These are phyloP conservation scores for Moricandia arvensis DNA, from an alignment of 345 rosid genomes.

Conservation along the genomic window DNA sequence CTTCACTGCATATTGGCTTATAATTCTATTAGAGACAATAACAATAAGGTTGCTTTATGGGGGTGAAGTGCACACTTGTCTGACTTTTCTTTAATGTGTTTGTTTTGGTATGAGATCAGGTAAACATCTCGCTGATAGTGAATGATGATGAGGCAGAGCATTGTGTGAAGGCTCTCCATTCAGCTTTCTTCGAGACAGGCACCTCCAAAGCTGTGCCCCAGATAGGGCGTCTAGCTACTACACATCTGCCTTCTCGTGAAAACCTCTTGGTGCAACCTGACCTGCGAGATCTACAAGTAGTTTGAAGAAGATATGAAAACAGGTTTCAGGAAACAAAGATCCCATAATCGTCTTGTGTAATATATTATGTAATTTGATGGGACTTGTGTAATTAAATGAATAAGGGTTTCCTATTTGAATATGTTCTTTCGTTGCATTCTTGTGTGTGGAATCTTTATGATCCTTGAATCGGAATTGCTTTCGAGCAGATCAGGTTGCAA, in stretches of 20 bases:
- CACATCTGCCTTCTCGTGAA: constrained; percentile 6
- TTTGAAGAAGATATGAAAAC: not conserved
- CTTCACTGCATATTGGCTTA: too few species aligned
- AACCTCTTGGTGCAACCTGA: not conserved
- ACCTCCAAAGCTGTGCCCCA: not conserved
- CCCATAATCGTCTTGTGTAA: constrained; percentile 7
- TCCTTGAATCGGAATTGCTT: not conserved
- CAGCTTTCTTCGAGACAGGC: constrained; percentile 61
- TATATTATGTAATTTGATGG: constrained; percentile 7
- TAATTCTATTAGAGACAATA: not conserved
- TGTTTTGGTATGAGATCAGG: constrained; percentile 41
- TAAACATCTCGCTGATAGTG: constrained; percentile 59
- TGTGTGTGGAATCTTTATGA: not conserved
- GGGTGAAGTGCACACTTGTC: not conserved
- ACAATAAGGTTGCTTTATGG: not conserved
- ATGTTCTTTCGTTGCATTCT: not conserved
- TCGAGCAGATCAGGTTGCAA: too few species aligned
- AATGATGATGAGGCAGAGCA: constrained; percentile 58
- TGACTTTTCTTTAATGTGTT: constrained; percentile 18
- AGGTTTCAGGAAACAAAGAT: constrained; percentile 18
- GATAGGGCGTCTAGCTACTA: not conserved
- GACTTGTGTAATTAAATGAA: not conserved
- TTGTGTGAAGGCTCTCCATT: constrained; percentile 79
- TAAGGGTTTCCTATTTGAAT: constrained; percentile 12
- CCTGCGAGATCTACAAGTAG: not conserved